Evolutionary conservation across 371 early-diverging fungal genomes (phyloP), one percentile per base, ranked within the genome.

Genomic region (Lichtheimia corymbifera): DNA sequence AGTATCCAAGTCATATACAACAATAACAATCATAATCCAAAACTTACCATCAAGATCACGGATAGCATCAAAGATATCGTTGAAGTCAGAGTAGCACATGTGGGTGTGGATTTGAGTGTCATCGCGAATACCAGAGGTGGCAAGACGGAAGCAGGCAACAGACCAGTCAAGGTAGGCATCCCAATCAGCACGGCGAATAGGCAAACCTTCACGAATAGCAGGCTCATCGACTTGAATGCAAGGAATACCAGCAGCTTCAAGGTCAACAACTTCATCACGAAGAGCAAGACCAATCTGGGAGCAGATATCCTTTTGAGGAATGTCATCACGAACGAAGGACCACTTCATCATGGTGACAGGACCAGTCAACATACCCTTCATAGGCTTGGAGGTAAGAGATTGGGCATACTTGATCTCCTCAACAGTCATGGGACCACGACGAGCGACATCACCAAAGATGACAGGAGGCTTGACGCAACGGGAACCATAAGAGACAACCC

Each of bases 211-310:
- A 80, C 98, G 94, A 68, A 97, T 94, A 66, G 98, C 98, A 41
- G 98, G 97, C 79, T 97, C 98, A 77, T 97, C 98, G 65, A 97
- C 94, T 82, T 97, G 98, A 69, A 97, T 95, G 61, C 88, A 90
- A 63, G 87, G 84, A 74, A 96, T 96, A 30, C 97, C 96, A 58
- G 94, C 96, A 51, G 81, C 68, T 77, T 97, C 98, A 49, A 97
- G 82, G 67, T 97, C 98, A 42, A 76, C 78, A 45, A 97, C 97
- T 83, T 97, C 98, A 66, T 97, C 92, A 72, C 96, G 94, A 71
- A 97, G 90, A 62, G 97, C 98, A 63, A 97, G 85, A 55, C 94
- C 98, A 50, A 97, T 76, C 81, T 97, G 98, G 64, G 82, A 84
- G 65, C 95, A 88, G 58, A 96, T 91, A 49, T 85, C 84, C 41